phyloP scores from a whole-genome alignment of 2,329 filamentous ascomycete genomes.

The Neonectria coccinea region DNA sequence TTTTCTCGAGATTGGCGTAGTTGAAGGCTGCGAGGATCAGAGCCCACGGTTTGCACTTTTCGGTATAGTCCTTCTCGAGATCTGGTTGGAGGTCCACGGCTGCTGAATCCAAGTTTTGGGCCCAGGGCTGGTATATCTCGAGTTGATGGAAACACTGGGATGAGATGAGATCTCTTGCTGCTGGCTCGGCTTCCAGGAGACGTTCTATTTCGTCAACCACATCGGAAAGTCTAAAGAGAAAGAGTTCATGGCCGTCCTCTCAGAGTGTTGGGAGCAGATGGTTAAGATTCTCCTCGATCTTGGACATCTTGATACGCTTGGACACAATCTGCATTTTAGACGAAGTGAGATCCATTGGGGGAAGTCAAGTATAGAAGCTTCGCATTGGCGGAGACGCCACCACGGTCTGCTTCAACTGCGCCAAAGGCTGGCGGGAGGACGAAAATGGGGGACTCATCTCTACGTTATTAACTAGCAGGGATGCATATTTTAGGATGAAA shows the following conservation, averaged over 20 bases:
- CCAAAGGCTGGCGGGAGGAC: constrained; percentile 30
- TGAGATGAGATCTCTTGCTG: constrained; percentile 54
- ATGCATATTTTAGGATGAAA: not conserved
- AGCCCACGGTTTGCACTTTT: constrained; percentile 26
- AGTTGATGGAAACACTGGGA: constrained; percentile 58
- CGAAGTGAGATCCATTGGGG: constrained; percentile 36
- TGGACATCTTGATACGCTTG: constrained; percentile 36
- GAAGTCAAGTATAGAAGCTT: constrained; percentile 47
- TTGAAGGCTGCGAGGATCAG: constrained; percentile 33
- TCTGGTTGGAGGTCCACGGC: constrained; percentile 38
- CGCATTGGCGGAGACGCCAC: constrained; percentile 57
- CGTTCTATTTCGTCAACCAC: constrained; percentile 63
- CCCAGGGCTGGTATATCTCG: constrained; percentile 62
- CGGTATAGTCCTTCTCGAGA: constrained; percentile 45
- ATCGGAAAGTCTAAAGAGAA: constrained; percentile 49
- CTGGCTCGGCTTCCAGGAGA: constrained; percentile 53
- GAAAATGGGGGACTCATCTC: not conserved
- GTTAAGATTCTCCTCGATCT: constrained; percentile 44
- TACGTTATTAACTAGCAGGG: not conserved
- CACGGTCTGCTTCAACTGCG: constrained; percentile 37
- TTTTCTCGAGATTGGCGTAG: constrained; percentile 23
- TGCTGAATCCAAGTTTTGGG: constrained; percentile 52
- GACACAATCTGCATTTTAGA: constrained; percentile 39
- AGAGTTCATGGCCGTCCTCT: constrained; percentile 50
- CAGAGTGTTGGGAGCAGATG: constrained; percentile 54